Base-by-base conservation (phyloP, 164 flowering plant species). In the Brasenia schreberi region DNA sequence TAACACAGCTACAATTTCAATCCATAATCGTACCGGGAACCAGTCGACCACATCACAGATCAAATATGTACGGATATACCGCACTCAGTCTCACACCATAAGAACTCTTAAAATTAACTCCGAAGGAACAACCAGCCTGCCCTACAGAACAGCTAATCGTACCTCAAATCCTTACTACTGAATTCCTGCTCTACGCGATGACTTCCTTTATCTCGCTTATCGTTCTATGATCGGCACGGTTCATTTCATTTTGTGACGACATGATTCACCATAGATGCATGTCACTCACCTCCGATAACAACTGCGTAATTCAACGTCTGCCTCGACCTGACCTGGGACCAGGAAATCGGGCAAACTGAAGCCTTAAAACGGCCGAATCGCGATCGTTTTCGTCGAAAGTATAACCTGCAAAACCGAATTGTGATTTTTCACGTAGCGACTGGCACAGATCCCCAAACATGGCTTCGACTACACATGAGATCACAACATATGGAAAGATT, bases 281-380 rank as follows among this genome's bases (percentile, higher is more conserved):
- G 56, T 49, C 56, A 6, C 56, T 9, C 56, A 49, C 56, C 56
- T 49, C 56, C 56, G 56, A 49, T 14, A 49, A 49, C 39, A 49
- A 49, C 56, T 9, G 56, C 56, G 56, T 49, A 49, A 49, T 87
- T 60, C 96, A 87, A 76, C 93, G 97, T 75, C 77, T 77, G 80
- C 93, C 87, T 53, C 91, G 84, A 80, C 92, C 92, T 69, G 97
- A 83, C 84, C 96, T 86, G 18, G 92, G 92, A 81, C 97, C 96
- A 79, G 97, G 97, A 78, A 76, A 75, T 80, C 98, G 98, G 79
- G 98, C 89, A 75, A 89, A 92, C 75, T 92, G 96, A 73, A 92
- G 78, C 88, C 96, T 84, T 80, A 89, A 78, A 68, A 59, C 64
- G 77, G 78, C 79, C 42, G 96, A 83, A 63, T 87, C 89, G 19